These are phyloP conservation scores for Solidago caesia DNA, from an alignment of 129 eudicot genomes.

Conservation along the genomic window DNA sequence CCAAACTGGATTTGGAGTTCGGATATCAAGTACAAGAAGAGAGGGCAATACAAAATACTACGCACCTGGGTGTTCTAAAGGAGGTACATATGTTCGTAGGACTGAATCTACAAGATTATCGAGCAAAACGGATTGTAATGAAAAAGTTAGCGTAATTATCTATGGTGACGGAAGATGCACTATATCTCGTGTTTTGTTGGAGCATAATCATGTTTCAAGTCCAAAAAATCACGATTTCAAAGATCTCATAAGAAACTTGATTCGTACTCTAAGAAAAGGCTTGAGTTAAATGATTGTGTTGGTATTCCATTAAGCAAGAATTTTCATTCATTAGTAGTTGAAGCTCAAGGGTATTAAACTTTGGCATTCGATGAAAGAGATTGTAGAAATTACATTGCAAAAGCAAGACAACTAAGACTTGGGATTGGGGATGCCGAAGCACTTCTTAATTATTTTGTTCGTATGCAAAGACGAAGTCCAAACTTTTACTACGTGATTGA, in stretches of 20 bases:
- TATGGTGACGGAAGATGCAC: neutral
- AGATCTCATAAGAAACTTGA: neutral
- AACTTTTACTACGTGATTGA: neutral
- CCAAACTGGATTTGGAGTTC: neutral
- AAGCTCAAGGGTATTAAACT: no score
- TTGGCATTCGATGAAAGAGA: no score
- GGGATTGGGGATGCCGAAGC: no score
- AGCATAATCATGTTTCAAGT: constrained; percentile 1
- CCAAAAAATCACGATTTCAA: constrained; percentile 4
- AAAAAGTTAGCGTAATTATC: no score
- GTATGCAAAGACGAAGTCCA: neutral
- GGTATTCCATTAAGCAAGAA: neutral
- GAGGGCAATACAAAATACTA: neutral
- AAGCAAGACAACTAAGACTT: no score
- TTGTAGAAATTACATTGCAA: no score
- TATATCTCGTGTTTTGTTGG: constrained; percentile 1
- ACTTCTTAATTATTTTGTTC: no score
- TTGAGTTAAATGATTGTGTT: neutral
- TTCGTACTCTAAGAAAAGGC: neutral
- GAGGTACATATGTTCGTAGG: neutral
- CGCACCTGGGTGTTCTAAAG: neutral
- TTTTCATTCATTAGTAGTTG: no score
- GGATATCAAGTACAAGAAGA: neutral
- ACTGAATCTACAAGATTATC: neutral
- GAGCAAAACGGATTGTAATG: constrained; percentile 18